A percentile compares a stretch with the other conserved stretches of the same genome.
Conservation (phyloP, 345 rosid genomes). For the Eucalyptus cloeziana region DNA sequence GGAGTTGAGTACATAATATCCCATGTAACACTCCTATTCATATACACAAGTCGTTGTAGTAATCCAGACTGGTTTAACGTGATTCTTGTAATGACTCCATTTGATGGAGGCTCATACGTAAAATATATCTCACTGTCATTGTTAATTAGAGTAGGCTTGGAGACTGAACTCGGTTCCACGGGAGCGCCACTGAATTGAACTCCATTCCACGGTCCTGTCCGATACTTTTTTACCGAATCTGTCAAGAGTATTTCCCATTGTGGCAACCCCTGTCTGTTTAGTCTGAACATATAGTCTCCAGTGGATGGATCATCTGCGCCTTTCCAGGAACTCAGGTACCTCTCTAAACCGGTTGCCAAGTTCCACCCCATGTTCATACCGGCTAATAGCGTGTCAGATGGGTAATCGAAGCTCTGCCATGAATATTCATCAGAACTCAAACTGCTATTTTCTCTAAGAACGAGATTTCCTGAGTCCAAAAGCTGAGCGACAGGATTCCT, state of each 20-base stretch:
- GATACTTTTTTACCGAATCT: background rate
- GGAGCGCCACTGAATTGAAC: constrained; percentile 3
- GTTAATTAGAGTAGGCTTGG: background rate
- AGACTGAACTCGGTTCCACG: background rate
- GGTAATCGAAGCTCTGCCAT: constrained; percentile 40
- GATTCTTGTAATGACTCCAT: background rate
- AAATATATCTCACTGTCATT: constrained; percentile 1
- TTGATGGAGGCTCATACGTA: background rate
- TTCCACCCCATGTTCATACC: constrained; percentile 30
- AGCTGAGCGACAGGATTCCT: constrained; percentile 7
- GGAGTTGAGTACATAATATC: background rate
- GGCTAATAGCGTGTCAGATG: constrained; percentile 15
- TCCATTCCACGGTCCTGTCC: constrained; percentile 30
- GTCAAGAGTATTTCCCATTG: background rate
- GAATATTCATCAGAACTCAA: background rate
- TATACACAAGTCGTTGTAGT: background rate
- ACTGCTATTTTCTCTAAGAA: background rate
- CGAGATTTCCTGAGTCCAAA: constrained; percentile 27
- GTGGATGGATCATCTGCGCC: constrained; percentile 5
- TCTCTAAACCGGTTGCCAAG: background rate
- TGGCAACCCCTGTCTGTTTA: background rate
- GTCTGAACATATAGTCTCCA: constrained; percentile 4
- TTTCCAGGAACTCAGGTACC: constrained; percentile 11
- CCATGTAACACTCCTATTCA: background rate
- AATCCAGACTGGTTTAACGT: background rate